Percentiles rank a stretch among this genome's conserved stretches.
These are phyloP conservation scores for Nothomitra cinnamomea DNA, from an alignment of 2,329 filamentous ascomycete species.

Conservation along the genomic window DNA sequence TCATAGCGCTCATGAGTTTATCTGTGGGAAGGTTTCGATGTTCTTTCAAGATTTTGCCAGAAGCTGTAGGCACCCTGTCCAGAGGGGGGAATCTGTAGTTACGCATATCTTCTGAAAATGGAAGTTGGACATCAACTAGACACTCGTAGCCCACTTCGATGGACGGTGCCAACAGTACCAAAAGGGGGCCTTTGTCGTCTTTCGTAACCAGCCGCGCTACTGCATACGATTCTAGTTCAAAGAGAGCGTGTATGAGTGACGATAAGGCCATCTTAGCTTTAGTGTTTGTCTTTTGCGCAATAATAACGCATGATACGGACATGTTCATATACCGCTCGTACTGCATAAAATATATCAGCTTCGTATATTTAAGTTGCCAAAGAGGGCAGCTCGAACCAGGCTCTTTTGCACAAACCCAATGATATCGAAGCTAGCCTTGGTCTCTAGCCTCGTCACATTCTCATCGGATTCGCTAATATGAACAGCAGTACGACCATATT, in stretches of 20 bases:
- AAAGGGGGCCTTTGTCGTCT: constrained; percentile 57
- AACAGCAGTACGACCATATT: constrained; percentile 84
- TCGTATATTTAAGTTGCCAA: not conserved
- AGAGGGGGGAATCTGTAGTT: constrained; percentile 84
- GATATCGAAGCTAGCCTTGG: constrained; percentile 56
- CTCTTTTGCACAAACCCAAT: constrained; percentile 68
- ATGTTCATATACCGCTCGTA: constrained; percentile 76
- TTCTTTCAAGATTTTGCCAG: constrained; percentile 59
- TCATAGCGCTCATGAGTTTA: constrained; percentile 65
- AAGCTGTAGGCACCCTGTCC: constrained; percentile 75
- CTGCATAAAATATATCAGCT: constrained; percentile 23
- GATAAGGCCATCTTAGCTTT: constrained; percentile 72
- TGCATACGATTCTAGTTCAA: constrained; percentile 71
- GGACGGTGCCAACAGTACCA: constrained; percentile 64
- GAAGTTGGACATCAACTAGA: constrained; percentile 75
- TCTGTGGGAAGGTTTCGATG: constrained; percentile 70
- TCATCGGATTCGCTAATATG: constrained; percentile 74
- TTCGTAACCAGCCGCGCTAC: constrained; percentile 75
- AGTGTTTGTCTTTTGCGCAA: constrained; percentile 63
- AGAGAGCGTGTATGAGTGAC: constrained; percentile 73
- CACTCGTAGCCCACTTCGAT: constrained; percentile 70
- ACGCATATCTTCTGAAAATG: constrained; percentile 83
- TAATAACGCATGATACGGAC: constrained; percentile 61
- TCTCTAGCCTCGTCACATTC: constrained; percentile 78
- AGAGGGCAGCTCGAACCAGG: constrained; percentile 32